Evolutionary conservation across 148 eudicot genomes (phyloP).

Genomic region (Silene uniflora): DNA sequence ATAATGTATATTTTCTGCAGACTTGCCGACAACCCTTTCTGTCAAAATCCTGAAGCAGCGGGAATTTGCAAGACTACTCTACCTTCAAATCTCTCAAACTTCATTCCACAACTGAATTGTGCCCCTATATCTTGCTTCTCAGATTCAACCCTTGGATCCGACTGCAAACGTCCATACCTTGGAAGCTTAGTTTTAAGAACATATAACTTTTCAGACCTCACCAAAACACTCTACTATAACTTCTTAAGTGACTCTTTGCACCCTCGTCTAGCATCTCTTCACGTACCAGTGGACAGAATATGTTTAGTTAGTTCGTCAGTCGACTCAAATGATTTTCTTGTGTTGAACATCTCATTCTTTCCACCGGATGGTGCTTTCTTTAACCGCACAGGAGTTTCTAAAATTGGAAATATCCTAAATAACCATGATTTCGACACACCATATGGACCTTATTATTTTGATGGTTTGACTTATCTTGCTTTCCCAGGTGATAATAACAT

Average conservation of each 20-base stretch:
- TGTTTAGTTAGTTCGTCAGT: conserved; percentile 36
- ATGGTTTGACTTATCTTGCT: conserved; percentile 38
- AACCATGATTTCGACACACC: conserved; percentile 38
- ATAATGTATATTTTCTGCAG: conserved; percentile 36
- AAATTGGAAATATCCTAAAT: conserved; percentile 46
- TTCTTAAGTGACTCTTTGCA: conserved; percentile 39
- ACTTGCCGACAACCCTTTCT: conserved; percentile 56
- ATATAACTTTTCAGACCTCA: conserved; percentile 52
- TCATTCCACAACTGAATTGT: conserved; percentile 32
- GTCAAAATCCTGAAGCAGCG: conserved; percentile 39
- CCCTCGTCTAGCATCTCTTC: conserved; percentile 28
- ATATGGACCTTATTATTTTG: conserved; percentile 59
- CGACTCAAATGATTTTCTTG: conserved; percentile 36
- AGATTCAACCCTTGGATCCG: conserved; percentile 35
- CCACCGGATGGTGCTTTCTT: conserved; percentile 45
- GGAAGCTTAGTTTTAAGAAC: conserved; percentile 55
- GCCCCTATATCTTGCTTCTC: conserved; percentile 38
- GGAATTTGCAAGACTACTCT: conserved; percentile 36
- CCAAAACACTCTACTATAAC: conserved; percentile 31
- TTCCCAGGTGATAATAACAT: conserved; percentile 43
- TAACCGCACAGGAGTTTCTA: conserved; percentile 49
- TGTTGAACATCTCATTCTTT: conserved; percentile 42
- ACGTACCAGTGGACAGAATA: conserved; percentile 51
- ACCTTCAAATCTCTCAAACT: conserved; percentile 19
- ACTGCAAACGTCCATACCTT: conserved; percentile 53